Conservation (phyloP, 2,329 filamentous ascomycete genomes). For the Cladophialophora yegresii region DNA sequence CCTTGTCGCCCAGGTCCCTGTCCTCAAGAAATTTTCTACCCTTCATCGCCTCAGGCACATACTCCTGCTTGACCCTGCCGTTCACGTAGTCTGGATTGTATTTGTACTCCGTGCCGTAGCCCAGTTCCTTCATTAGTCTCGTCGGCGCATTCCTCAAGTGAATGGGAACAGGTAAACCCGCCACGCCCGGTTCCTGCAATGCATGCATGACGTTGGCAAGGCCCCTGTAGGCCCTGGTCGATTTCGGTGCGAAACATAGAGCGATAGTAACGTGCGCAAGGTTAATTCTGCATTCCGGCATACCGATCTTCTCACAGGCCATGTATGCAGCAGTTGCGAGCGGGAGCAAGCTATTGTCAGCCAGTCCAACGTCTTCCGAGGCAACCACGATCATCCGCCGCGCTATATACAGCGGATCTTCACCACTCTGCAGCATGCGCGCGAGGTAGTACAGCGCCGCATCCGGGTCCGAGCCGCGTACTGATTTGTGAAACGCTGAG, state of each 20-base stretch:
- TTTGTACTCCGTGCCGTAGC: conserved; percentile 89
- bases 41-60: conserved; percentile 75
- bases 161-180: conserved; percentile 76
- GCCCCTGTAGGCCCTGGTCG: conserved; percentile 79
- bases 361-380: conserved; percentile 88
- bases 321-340: conserved; percentile 84
- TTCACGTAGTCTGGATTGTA: conserved; percentile 90
- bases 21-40: conserved; percentile 78
- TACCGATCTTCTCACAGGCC: conserved; percentile 87
- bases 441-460: conserved; percentile 92
- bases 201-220: conserved; percentile 78
- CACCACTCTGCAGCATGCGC: conserved; percentile 91
- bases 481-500: conserved; percentile 93
- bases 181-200: conserved; percentile 78
- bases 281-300: conserved; percentile 92
- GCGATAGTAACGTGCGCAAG: conserved; percentile 85
- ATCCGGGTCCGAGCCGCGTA: conserved; percentile 82
- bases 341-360: conserved; percentile 78
- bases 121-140: conserved; percentile 86
- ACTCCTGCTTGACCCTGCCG: conserved; percentile 81
- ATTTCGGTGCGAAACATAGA: conserved; percentile 78
- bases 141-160: conserved; percentile 93
- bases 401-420: conserved; percentile 90
- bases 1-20: conserved; percentile 71
- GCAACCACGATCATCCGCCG: conserved; percentile 92